Base-by-base conservation (phyloP, 1,284 basidiomycete genomes). In the Melampsora americana region DNA sequence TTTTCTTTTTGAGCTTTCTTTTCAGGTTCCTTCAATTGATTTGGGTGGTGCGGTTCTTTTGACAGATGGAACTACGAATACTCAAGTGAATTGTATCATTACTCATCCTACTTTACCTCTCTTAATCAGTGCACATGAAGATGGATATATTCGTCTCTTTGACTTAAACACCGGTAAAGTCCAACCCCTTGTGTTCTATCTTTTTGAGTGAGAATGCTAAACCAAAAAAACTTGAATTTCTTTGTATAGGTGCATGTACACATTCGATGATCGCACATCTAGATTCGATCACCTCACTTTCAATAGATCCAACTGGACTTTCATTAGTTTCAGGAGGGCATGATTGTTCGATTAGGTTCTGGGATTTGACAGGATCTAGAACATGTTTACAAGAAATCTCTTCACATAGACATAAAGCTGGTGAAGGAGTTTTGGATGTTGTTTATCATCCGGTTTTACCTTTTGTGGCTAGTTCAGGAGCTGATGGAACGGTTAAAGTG, bases 341-440 rank as follows among this genome's bases (percentile, higher is more conserved):
- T 81, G 95, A 99, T 83, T 94, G 94, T 82, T 94, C 92, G 23
- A 86, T 94, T 61, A 90, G 95, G 28, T 91, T 97, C 84, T 99
- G 95, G 96, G 92, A 97, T 83, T 85, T 97, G 73, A 87, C 92
- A n/a, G 90, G 88, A 76, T 82, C 81, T 50, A 81, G 84, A 73
- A 83, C 83, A 4, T 96, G 93, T 82, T 85, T 94, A 39, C 95
- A 98, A 82, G 96, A 99, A 83, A 88, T 93, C 78, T 90, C 90
- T 23, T 89, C 87, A 68, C 84, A 85, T 32, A 93, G 97, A 84
- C 88, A 93, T 66, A 89, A 90, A 84, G 93, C 93, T 83, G 90
- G 89, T 48, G 94, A 98, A 84, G 96, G 95, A 61, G 92, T 96
- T 18, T 86, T 96, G 78, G 91, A 90, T 64, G 94, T 89, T 9